Conservation (phyloP, 2,329 filamentous ascomycete genomes). For the Aspergillus latus region DNA sequence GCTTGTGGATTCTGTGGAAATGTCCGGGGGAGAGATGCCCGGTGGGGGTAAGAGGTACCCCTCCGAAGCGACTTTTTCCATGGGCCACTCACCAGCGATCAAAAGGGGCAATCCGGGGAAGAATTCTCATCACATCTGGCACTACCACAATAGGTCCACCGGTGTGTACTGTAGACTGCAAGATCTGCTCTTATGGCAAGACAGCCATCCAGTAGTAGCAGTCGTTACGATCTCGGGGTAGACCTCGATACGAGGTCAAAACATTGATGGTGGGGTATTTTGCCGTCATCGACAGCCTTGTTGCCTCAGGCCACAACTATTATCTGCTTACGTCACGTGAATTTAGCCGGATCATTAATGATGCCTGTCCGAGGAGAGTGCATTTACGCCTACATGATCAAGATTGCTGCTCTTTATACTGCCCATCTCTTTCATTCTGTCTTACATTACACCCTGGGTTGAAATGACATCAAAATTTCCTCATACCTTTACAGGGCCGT, state of each 20-base stretch:
- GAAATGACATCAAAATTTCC: slow-evolving; percentile 40
- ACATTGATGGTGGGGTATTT: slow-evolving; percentile 8
- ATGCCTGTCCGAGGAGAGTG: slow-evolving; percentile 1
- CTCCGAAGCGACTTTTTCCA: slow-evolving; percentile 10
- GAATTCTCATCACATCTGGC: slow-evolving; percentile 11
- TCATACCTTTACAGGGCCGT: slow-evolving; percentile 46
- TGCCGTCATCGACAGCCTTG: slow-evolving; percentile 22
- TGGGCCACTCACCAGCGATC: slow-evolving; percentile 11
- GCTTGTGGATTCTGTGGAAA: slow-evolving; percentile 1
- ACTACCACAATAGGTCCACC: slow-evolving; percentile 2
- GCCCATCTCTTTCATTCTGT: not conserved
- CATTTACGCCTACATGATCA: not conserved
- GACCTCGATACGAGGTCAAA: not conserved
- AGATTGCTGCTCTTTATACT: not conserved
- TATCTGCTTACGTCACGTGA: slow-evolving; percentile 9
- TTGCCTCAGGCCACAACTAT: not conserved
- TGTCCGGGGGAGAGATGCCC: slow-evolving; percentile 20
- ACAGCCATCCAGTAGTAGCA: not conserved
- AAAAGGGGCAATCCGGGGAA: slow-evolving; percentile 1
- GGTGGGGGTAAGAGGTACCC: slow-evolving; percentile 12
- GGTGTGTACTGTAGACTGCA: not conserved
- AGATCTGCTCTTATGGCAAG: not conserved
- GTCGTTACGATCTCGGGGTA: not conserved
- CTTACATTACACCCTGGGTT: slow-evolving; percentile 1
- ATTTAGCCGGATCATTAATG: slow-evolving; percentile 5